A percentile compares a stretch with the other conserved stretches of the same genome.
These are phyloP conservation scores for Dictyostelium purpureum DNA, from an alignment of 78 protist species.

Conservation along the genomic window DNA sequence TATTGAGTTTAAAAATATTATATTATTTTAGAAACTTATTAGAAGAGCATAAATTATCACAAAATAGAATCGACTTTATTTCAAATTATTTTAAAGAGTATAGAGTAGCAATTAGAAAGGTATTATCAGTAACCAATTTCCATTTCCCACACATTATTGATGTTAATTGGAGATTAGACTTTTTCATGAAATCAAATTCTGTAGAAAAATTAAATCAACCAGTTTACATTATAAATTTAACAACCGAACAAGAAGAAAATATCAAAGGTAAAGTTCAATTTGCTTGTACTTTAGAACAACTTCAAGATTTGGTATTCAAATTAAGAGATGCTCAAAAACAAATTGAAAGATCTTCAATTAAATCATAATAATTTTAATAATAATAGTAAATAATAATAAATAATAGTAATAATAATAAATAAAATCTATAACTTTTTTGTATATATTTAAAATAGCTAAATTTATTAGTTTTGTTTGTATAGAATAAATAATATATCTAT, in stretches of 20 bases:
- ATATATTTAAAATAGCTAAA: too few relatives aligned
- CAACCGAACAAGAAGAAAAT: conserved; percentile 66
- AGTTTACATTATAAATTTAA: conserved; percentile 38
- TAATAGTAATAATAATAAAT: background rate
- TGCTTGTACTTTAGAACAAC: conserved; percentile 68
- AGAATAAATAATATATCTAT: background rate
- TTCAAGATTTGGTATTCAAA: conserved; percentile 73
- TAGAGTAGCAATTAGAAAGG: conserved; percentile 63
- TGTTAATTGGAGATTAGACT: conserved; percentile 75
- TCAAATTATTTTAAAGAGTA: conserved; percentile 35
- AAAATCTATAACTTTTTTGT: background rate
- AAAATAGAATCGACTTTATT: conserved; percentile 33
- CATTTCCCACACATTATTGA: conserved; percentile 74
- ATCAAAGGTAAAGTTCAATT: conserved; percentile 55
- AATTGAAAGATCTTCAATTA: conserved; percentile 74
- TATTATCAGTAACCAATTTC: conserved; percentile 58
- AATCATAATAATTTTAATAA: conserved; percentile 47
- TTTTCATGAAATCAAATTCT: conserved; percentile 64
- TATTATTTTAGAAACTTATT: conserved; percentile 34
- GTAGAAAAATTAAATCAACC: conserved; percentile 62
- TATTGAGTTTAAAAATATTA: background rate
- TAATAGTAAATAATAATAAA: background rate
- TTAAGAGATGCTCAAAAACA: conserved; percentile 79
- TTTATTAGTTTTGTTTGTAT: too few relatives aligned
- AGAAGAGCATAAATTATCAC: conserved; percentile 67